Conservation (phyloP, 2,329 filamentous ascomycete species). For the Calonectria pteridis region DNA sequence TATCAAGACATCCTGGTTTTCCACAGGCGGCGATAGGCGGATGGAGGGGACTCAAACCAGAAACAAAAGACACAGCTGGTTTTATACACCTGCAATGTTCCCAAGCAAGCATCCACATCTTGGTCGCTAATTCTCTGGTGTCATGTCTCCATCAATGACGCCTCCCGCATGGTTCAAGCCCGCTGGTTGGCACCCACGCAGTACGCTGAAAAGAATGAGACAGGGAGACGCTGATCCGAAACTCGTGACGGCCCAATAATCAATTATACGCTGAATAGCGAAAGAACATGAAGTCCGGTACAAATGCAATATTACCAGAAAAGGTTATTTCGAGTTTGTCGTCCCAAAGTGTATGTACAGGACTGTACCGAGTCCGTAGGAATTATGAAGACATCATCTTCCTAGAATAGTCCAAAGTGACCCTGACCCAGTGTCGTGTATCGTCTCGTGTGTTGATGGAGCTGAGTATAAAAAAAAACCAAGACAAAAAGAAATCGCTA, state of each 20-base stretch:
- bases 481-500: conserved; percentile 37
- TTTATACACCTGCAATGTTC: conserved; percentile 33
- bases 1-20: conserved; percentile 24
- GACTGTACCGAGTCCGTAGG: conserved; percentile 44
- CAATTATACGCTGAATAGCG: conserved; percentile 49
- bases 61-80: conserved; percentile 32
- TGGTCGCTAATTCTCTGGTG: conserved; percentile 24
- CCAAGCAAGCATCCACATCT: conserved; percentile 34
- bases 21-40: conserved; percentile 4
- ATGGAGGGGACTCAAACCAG: conserved; percentile 32
- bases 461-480: conserved; percentile 39
- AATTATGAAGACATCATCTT: conserved; percentile 46
- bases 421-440: conserved; percentile 45
- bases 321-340: conserved; percentile 46
- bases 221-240: conserved; percentile 25
- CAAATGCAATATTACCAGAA: conserved; percentile 65
- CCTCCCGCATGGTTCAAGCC: conserved; percentile 14
- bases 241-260: conserved; percentile 33
- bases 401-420: conserved; percentile 50
- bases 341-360: conserved; percentile 52
- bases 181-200: conserved; percentile 20
- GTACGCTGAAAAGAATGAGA: conserved; percentile 24
- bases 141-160: conserved; percentile 25
- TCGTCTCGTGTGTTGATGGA: conserved; percentile 43
- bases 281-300: conserved; percentile 47